Evolutionary conservation across 371 early-diverging fungal species (phyloP).

Genomic region (Umbelopsis sp.): DNA sequence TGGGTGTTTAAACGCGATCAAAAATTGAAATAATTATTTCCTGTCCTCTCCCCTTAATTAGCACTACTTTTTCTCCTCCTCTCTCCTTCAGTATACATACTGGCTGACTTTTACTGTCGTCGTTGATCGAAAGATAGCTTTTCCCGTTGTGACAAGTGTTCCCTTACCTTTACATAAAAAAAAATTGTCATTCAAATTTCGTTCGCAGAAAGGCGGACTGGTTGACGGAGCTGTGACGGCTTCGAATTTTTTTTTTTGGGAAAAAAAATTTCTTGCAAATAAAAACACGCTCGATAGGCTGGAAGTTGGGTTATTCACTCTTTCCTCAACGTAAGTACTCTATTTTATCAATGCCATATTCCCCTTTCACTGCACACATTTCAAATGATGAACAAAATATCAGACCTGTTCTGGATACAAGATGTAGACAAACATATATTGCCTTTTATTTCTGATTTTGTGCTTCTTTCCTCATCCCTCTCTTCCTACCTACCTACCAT

Average conservation of each 20-base stretch:
- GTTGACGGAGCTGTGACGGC: neutral
- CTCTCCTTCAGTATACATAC: neutral
- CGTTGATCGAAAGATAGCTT: conserved; percentile 9
- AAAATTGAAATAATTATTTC: conserved; percentile 32
- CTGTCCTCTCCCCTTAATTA: neutral
- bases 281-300: neutral
- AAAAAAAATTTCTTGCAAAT: conserved; percentile 10
- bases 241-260: neutral
- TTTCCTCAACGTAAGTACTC: conserved; percentile 7
- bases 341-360: neutral
- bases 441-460: conserved; percentile 18
- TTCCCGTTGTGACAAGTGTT: neutral
- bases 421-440: conserved; percentile 18
- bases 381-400: conserved; percentile 17
- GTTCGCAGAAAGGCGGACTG: neutral
- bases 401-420: conserved; percentile 18
- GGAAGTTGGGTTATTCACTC: neutral
- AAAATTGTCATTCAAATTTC: neutral
- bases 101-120: neutral
- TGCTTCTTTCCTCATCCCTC: neutral
- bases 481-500: neutral
- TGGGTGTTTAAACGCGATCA: conserved; percentile 55
- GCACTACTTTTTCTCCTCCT: neutral
- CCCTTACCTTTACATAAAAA: neutral
- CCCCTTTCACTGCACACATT: neutral